Base-by-base conservation (phyloP, 805 yeast species). In the Pichia nanzhaoensis region DNA sequence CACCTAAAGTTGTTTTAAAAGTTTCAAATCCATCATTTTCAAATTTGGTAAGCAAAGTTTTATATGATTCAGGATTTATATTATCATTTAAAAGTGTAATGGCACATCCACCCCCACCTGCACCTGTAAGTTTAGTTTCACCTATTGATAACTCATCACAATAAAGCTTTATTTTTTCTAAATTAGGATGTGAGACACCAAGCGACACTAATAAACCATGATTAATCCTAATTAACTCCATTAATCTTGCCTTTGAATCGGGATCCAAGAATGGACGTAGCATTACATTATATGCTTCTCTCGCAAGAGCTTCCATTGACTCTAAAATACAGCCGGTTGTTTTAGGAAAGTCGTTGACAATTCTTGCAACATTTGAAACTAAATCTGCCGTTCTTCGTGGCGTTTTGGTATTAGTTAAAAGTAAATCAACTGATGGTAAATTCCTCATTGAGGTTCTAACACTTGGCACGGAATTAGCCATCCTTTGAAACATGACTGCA, bases 31-130 rank as follows among this genome's bases (percentile, higher is more conserved):
- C 85, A 41, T 70, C 66, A 0, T 55, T 50, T 2, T 59, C 59
- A 40, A 75, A 71, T 46, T 64, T 65, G 1, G 44, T 34, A 5
- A 63, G 60, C 19, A 73, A 70, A 4, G 64, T 58, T 10, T 67
- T 61, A 31, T 71, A 54, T 17, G 53, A 56, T 7, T 56, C 54
- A 14, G 56, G 52, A 30, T 66, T 57, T 20, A 63, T 63, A 2
- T 67, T 69, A 34, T 74, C 78, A 39, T 75, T 68, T 14, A 90
- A 69, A 33, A 93, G 65, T 0, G 98, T 93, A 45, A 93, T 83
- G 10, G 98, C 95, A 69, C 99, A 93, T 2, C 99, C 99, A 41
- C 99, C 99, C 18, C 99, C 99, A 31, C 99, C 99, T 0, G 99
- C 99, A 35, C 99, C 99, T 0, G 99, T 93, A 44, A 93, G 73